phyloP scores from a whole-genome alignment of 2,329 filamentous ascomycete species.

The Anthostomella pinea region DNA sequence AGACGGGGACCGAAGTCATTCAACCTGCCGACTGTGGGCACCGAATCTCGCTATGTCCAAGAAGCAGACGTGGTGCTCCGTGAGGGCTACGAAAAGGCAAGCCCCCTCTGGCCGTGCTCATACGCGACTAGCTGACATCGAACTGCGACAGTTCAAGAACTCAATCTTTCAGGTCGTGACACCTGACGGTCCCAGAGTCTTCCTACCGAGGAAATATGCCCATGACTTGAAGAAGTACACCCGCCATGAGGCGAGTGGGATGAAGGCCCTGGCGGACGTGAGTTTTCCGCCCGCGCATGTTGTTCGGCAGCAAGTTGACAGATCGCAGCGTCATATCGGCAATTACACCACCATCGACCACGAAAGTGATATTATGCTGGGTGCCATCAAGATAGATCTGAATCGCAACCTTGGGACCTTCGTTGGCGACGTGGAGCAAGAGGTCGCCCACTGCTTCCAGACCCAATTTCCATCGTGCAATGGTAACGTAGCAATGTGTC shows the following conservation, averaged over 20 bases:
- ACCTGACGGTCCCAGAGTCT: constrained; percentile 27
- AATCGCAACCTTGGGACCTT: constrained; percentile 28
- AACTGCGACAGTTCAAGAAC: constrained; percentile 23
- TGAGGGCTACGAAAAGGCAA: constrained; percentile 26
- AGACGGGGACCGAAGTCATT: constrained; percentile 13
- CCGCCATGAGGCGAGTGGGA: constrained; percentile 27
- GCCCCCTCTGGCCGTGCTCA: background rate
- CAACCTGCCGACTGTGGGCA: constrained; percentile 21
- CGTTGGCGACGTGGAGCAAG: constrained; percentile 25
- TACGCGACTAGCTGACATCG: background rate
- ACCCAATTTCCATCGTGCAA: constrained; percentile 27
- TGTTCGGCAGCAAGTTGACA: constrained; percentile 1
- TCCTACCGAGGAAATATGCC: constrained; percentile 25
- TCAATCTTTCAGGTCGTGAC: constrained; percentile 27
- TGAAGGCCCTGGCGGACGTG: constrained; percentile 29
- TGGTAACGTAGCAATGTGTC: constrained; percentile 15
- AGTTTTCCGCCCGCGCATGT: constrained; percentile 2
- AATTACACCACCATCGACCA: constrained; percentile 30
- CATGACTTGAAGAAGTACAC: constrained; percentile 25
- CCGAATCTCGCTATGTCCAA: constrained; percentile 23
- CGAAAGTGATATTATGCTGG: constrained; percentile 29
- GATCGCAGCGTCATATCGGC: constrained; percentile 24
- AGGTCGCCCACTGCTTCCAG: constrained; percentile 25
- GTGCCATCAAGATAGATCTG: constrained; percentile 28
- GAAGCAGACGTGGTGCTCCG: constrained; percentile 27